A percentile compares a stretch with the other conserved stretches of the same genome.
Evolutionary conservation across 257 asterid genomes (phyloP).

Genomic region (Gentiana dahurica): DNA sequence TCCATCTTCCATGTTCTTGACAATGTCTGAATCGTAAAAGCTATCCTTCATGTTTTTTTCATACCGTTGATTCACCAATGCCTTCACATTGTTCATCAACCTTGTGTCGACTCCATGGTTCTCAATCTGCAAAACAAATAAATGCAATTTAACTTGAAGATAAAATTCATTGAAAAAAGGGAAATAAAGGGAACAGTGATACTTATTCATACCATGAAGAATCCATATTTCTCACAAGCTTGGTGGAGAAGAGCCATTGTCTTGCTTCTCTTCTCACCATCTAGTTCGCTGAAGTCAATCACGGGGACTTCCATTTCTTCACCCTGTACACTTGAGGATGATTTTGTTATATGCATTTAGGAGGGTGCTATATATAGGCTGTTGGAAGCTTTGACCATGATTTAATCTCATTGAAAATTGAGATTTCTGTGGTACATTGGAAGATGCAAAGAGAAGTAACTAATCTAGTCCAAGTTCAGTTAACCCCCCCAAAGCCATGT

Average conservation of each 20-base stretch:
- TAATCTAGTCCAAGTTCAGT: constrained; percentile 40
- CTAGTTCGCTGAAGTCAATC: constrained; percentile 49
- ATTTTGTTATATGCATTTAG: constrained; percentile 8
- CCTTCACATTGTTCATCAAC: constrained; percentile 58
- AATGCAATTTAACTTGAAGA: neutral
- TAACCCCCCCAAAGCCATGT: constrained; percentile 29
- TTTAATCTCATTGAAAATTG: constrained; percentile 13
- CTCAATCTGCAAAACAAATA: constrained; percentile 55
- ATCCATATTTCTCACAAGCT: constrained; percentile 85
- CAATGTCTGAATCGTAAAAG: constrained; percentile 41
- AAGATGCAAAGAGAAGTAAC: constrained; percentile 11
- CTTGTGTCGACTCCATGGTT: constrained; percentile 53
- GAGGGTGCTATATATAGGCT: constrained; percentile 37
- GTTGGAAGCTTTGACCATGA: constrained; percentile 12
- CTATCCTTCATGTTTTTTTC: constrained; percentile 43
- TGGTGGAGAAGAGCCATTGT: constrained; percentile 70
- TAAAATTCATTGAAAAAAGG: no score
- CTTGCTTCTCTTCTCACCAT: constrained; percentile 37
- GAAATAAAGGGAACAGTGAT: no score
- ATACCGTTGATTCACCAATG: constrained; percentile 46
- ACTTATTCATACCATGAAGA: constrained; percentile 47
- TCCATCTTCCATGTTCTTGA: constrained; percentile 37
- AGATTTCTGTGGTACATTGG: constrained; percentile 25
- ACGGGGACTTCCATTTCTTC: constrained; percentile 74
- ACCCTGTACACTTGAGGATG: constrained; percentile 9